Conservation (phyloP, 2,329 filamentous ascomycete species). For the Ascochyta koolunga region DNA sequence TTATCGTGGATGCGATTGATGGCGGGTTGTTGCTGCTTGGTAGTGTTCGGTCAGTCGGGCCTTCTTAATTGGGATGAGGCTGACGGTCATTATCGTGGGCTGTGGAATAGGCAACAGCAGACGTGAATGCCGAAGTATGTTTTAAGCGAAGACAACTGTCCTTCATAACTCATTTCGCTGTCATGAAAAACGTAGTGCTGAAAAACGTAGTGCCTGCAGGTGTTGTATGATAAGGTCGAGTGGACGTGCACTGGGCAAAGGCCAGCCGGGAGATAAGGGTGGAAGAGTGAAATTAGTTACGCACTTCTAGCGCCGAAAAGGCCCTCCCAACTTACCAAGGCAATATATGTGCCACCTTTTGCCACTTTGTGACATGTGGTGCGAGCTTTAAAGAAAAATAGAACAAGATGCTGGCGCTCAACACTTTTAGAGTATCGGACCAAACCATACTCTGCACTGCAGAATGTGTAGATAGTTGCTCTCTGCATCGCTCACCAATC, state of each 20-base stretch:
- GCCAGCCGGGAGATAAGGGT: background rate
- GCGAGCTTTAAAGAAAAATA: background rate
- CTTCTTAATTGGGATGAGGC: background rate
- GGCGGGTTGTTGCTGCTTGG: background rate
- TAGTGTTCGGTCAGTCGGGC: slow-evolving; percentile 1
- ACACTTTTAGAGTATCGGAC: background rate
- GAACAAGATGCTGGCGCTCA: background rate
- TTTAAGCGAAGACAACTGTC: too few relatives aligned
- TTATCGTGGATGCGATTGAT: background rate
- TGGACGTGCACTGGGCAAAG: background rate
- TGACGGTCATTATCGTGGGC: background rate
- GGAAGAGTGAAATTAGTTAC: background rate
- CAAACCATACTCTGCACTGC: background rate
- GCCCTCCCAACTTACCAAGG: background rate
- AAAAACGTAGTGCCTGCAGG: background rate
- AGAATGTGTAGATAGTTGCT: background rate
- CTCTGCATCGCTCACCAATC: background rate
- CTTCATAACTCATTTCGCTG: too few relatives aligned
- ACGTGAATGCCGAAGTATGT: too few relatives aligned
- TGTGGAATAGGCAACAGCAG: background rate
- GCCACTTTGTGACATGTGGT: background rate
- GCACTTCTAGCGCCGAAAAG: background rate
- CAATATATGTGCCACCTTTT: background rate
- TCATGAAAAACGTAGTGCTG: too few relatives aligned
- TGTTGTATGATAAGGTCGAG: background rate